Base-by-base conservation (phyloP, 441 rosid species). In the Populus trichocarpa region DNA sequence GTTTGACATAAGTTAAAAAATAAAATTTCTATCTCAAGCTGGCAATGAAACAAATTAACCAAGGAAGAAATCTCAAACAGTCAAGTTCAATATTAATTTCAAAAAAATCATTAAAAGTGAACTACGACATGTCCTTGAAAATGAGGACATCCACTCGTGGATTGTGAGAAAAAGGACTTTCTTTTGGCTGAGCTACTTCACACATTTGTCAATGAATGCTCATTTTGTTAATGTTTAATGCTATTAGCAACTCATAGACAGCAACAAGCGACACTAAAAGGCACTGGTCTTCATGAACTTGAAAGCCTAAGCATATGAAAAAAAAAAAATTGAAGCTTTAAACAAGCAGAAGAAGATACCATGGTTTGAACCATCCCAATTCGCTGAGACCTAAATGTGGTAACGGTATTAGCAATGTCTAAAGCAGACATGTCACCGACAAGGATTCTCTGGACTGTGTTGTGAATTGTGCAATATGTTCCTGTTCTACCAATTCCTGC, bases 401-500 rank as follows among this genome's bases (percentile, higher is more conserved):
- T 42, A 67, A 95, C 68, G 1, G 97, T 95, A 71, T 86, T 81
- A 83, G 89, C 89, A 76, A 95, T 81, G 81, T 93, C 89, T 77
- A 90, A 74, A 20, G 98, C 93, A 80, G 97, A 88, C 96, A 87
- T 85, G 81, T 95, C 98, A 8, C 99, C 99, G 59, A 36, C 80
- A 78, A 95, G 92, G 82, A 95, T 91, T 84, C 98, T 88, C 88
- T 93, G 98, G 74, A 95, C 81, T 23, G 98, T 92, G 84, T 88
- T 93, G 81, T 95, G 99, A 82, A 93, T 88, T 64, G 94, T 79
- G 81, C 98, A 93, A 85, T 91, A 95, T 63, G 99, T 87, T 82
- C 99, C 99, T 14, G 96, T 93, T 89, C 99, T 93, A 59, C 99
- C 98, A 81, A 93, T 92, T 67, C 99, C 99, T 83, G 99, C 99